These are phyloP conservation scores for Globisporangium cylindrosporum DNA, from an alignment of 352 stramenopile genomes.

Conservation along the genomic window DNA sequence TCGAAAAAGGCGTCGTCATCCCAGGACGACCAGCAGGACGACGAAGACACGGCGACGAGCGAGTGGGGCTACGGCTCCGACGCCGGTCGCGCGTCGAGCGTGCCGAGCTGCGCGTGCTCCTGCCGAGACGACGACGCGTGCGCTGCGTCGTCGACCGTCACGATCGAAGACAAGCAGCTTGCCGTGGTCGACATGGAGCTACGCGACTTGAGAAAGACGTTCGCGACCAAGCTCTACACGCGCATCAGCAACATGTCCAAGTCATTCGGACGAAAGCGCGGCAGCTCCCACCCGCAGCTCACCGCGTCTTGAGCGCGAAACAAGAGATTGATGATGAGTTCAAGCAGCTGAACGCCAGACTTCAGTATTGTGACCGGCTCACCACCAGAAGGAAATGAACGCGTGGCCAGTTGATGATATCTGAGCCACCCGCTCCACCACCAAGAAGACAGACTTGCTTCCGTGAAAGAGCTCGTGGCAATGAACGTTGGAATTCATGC, in stretches of 20 bases:
- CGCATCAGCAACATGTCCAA: slow-evolving; percentile 44
- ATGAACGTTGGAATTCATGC: slow-evolving; percentile 21
- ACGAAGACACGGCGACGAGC: slow-evolving; percentile 34
- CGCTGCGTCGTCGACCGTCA: slow-evolving; percentile 39
- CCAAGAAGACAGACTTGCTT: neutral
- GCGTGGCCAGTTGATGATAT: neutral
- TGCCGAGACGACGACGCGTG: slow-evolving; percentile 34
- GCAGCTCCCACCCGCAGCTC: slow-evolving; percentile 11
- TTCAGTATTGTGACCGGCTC: neutral
- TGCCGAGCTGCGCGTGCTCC: slow-evolving; percentile 48
- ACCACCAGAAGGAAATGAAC: neutral
- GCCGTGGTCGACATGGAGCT: slow-evolving; percentile 67
- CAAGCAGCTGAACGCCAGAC: neutral
- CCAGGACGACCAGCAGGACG: slow-evolving; percentile 29
- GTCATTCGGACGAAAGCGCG: slow-evolving; percentile 26
- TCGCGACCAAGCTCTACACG: slow-evolving; percentile 57
- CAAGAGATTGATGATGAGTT: neutral
- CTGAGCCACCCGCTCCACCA: neutral
- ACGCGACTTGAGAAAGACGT: slow-evolving; percentile 55
- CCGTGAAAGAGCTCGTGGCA: neutral
- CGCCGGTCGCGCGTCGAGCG: slow-evolving; percentile 32
- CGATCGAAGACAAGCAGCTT: slow-evolving; percentile 68
- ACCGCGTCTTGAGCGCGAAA: slow-evolving; percentile 14
- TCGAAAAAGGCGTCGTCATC: slow-evolving; percentile 33
- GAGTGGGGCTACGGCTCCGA: slow-evolving; percentile 38